Evolutionary conservation across 257 asterid genomes (phyloP).

Genomic region (Scutellaria galericulata): DNA sequence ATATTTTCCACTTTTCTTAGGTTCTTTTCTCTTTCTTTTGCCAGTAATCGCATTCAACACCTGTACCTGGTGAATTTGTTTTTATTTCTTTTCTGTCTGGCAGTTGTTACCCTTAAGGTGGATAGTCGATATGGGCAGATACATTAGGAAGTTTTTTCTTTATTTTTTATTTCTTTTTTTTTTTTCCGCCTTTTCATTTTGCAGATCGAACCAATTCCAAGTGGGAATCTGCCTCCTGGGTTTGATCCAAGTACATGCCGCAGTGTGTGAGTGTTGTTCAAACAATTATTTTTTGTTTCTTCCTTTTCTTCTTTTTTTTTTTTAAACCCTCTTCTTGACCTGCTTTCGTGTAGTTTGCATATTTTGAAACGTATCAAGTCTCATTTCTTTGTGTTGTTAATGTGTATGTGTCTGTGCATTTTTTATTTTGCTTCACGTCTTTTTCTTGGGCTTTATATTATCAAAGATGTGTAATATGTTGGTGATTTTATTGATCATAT

Average conservation of each 20-base stretch:
- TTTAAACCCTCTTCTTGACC: conserved; percentile 17
- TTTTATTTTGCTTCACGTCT: conserved; percentile 11
- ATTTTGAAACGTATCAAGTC: conserved; percentile 4
- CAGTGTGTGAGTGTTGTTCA: conserved; percentile 94
- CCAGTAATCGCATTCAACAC: conserved; percentile 11
- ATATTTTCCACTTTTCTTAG: neutral
- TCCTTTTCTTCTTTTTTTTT: conserved; percentile 17
- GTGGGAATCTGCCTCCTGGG: conserved; percentile 99
- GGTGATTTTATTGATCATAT: conserved; percentile 21
- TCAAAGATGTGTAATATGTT: neutral
- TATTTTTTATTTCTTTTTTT: conserved; percentile 45
- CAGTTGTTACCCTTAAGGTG: conserved; percentile 28
- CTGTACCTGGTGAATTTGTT: conserved; percentile 10
- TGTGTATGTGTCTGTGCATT: conserved; percentile 22
- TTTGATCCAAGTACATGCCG: conserved; percentile 99
- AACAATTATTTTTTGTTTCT: conserved; percentile 19
- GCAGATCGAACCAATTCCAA: conserved; percentile 99
- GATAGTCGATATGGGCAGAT: conserved; percentile 39
- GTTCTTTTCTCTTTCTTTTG: neutral
- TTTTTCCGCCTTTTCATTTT: conserved; percentile 47
- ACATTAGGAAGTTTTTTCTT: conserved; percentile 37
- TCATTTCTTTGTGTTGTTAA: conserved; percentile 9
- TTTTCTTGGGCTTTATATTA: conserved; percentile 5
- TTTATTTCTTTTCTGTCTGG: neutral
- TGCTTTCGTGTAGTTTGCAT: conserved; percentile 28